These are phyloP conservation scores for Sisymbrium altissimum DNA, from an alignment of 345 rosid genomes.

Conservation along the genomic window DNA sequence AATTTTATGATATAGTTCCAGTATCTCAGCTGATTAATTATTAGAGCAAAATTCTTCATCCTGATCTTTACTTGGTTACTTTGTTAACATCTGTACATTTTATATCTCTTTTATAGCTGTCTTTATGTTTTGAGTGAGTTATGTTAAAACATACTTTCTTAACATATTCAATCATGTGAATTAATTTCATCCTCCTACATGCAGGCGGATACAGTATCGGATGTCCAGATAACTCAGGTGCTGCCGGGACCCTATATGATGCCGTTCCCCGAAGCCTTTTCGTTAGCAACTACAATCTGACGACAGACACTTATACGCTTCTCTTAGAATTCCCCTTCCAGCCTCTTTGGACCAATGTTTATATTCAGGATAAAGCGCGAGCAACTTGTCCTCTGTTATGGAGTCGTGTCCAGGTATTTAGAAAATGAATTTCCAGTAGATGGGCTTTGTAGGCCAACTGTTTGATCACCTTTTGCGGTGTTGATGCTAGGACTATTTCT, in stretches of 20 bases:
- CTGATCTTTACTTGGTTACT: slow-evolving; percentile 9
- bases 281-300: slow-evolving; percentile 77
- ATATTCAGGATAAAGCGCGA: slow-evolving; percentile 77
- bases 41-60: not conserved
- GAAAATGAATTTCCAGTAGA: slow-evolving; percentile 5
- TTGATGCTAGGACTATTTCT: not conserved
- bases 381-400: slow-evolving; percentile 97
- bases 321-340: slow-evolving; percentile 94
- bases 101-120: not conserved
- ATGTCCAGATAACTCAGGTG: slow-evolving; percentile 91
- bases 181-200: slow-evolving; percentile 20
- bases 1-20: not conserved
- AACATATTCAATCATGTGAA: slow-evolving; percentile 8
- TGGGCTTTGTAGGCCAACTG: slow-evolving; percentile 1
- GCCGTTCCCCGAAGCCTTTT: slow-evolving; percentile 92
- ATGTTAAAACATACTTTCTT: not conserved
- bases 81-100: slow-evolving; percentile 8
- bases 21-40: not conserved
- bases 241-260: slow-evolving; percentile 95
- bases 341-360: slow-evolving; percentile 92
- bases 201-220: slow-evolving; percentile 83
- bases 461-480: not conserved
- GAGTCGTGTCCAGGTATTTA: slow-evolving; percentile 98
- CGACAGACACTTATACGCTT: slow-evolving; percentile 89
- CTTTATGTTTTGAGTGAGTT: not conserved